Base-by-base conservation (phyloP, 1,284 basidiomycete genomes). In the Coniferiporia sulphurascens region DNA sequence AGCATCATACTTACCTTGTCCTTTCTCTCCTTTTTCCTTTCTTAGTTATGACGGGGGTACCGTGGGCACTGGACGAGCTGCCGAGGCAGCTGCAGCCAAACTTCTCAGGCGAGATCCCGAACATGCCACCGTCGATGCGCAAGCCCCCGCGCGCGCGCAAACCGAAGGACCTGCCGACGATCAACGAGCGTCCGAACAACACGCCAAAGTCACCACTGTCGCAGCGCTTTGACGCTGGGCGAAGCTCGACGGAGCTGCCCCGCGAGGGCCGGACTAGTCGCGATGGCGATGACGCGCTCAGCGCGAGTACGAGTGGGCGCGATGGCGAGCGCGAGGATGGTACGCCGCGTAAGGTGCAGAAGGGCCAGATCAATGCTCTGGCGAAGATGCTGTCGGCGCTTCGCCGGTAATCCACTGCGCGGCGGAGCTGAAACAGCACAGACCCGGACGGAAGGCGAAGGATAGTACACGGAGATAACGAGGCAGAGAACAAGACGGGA, bases 371-470 rank as follows among this genome's bases (percentile, higher is more conserved):
- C 77, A 86, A 87, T 66, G 81, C 89, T 43, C 76, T 91, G 66
- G 88, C 87, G 63, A 91, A 91, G 82, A 89, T 91, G 87, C 74
- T 91, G 63, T 89, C 85, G 62, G 87, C 87, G 34, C 44, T 61
- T 21, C 35, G 59, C 17, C 55, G 59, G 22, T 60, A 49, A 59
- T 49, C 38, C 3, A 41, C 9, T 5, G 27, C 27, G 27, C 27
- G 27, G 27, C 27, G n/a, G 41, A 12, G 41, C 8, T 43, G 3
- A 7, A 43, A 7, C 41, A 7, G 41, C 10, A 4, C 35, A 8
- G 51, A n/a, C 50, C 1, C 34, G 32, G 7, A 32, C n/a, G 17
- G 41, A 13, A 7, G n/a, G 41, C 7, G 41, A 43, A 7, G 41
- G 41, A 2, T 2, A 7, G 41, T 2, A 43, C 12, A 43, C 8